Evolutionary conservation across 345 rosid genomes (phyloP).

Genomic region (Eucalyptus lansdowneana): DNA sequence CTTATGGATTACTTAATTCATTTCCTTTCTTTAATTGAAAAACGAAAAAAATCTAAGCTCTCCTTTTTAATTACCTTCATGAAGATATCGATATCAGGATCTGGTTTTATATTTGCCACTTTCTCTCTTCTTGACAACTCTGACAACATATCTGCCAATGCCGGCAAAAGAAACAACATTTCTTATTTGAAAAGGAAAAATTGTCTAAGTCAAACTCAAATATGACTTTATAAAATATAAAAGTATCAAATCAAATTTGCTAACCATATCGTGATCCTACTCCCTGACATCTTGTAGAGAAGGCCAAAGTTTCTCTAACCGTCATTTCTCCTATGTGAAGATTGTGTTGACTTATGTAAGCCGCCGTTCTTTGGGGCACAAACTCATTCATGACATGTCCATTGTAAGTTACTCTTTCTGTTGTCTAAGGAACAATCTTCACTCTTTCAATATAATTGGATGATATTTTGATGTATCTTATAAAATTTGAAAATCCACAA

Average conservation of each 20-base stretch:
- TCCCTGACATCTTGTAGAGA: conserved; percentile 70
- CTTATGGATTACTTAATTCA: neutral
- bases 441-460: neutral
- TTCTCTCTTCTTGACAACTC: too few species aligned
- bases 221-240: neutral
- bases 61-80: too few species aligned
- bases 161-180: neutral
- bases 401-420: conserved; percentile 35
- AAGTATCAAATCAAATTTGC: neutral
- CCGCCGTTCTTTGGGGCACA: conserved; percentile 30
- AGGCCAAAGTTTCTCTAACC: conserved; percentile 76
- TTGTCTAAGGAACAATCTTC: neutral
- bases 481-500: too few species aligned
- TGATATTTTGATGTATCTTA: neutral
- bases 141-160: too few species aligned
- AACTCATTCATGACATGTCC: conserved; percentile 35
- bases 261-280: conserved; percentile 56
- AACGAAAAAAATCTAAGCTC: too few species aligned
- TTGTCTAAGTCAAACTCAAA: neutral
- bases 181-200: neutral
- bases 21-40: neutral
- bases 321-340: conserved; percentile 73
- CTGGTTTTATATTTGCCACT: too few species aligned
- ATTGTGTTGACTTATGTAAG: conserved; percentile 70
- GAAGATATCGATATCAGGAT: too few species aligned